Base-by-base conservation (phyloP, 139 green algal genomes). In the Coelastrella sp. region DNA sequence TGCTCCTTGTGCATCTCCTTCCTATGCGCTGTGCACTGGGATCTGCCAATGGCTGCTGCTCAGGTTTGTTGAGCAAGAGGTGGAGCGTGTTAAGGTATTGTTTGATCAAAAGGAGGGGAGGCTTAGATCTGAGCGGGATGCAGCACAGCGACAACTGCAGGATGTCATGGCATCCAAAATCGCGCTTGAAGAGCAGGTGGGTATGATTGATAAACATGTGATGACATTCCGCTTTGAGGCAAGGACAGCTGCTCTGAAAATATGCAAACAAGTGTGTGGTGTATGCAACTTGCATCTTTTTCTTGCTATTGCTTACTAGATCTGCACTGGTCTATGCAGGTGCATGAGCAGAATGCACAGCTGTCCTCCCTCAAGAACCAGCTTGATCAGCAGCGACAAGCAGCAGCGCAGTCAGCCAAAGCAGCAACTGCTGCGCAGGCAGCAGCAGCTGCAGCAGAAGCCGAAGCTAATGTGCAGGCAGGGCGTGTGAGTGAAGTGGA, bases 51-150 rank as follows among this genome's bases (percentile, higher is more conserved):
- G 3, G 7, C 59, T 6, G 4, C 25, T 67, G 66, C 85, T 85
- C 81, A 90, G 86, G 86, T 87, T 94, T 86, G 86, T 95, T 32
- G 86, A 93, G 67, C 86, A 95, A 83, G 90, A 94, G 75, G 89
- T 95, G 32, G 90, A 92, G 79, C 88, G 90, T 1, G 90, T 93
- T 30, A 92, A 93, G 64, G 88, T 79, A 1, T 38, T 93, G 71
- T 93, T 91, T 86, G 90, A 92, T 64, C 84, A 89, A 43, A 85
- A 89, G 51, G 90, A 91, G 85, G 83, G 51, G 25, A 77, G 88
- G 5, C 67, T 93, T 19, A 85, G 90, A 6, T 88, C 88, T 2
- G 88, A 93, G 83, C 48, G 87, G 0, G 90, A 93, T 53, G 81
- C 82, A 7, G 90, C 90, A 5, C 87, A 84, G 81, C 64, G 35